A percentile compares a stretch with the other conserved stretches of the same genome.
Evolutionary conservation across 176 grass and related monocot genomes (phyloP).

Genomic region (Aegilops bicornis): DNA sequence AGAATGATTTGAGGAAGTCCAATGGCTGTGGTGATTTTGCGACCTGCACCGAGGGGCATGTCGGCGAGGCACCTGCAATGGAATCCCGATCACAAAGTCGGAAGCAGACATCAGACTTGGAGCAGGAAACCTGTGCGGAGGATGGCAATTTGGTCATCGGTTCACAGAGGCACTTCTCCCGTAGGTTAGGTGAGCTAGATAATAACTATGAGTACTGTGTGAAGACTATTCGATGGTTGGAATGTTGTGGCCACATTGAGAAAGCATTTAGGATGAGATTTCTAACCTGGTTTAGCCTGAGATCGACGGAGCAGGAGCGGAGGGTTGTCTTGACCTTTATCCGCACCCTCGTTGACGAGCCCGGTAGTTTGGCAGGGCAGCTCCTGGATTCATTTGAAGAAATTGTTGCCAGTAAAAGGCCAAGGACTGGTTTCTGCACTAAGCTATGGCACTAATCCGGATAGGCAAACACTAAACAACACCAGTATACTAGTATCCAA

Average conservation of each 20-base stretch:
- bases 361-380: constrained; percentile 76
- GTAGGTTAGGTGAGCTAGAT: constrained; percentile 66
- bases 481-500: constrained; percentile 9
- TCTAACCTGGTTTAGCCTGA: constrained; percentile 88
- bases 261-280: constrained; percentile 81
- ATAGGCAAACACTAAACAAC: neutral
- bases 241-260: constrained; percentile 65
- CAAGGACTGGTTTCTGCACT: constrained; percentile 59
- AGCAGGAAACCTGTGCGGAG: constrained; percentile 54
- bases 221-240: constrained; percentile 68
- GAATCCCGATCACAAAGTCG: constrained; percentile 62
- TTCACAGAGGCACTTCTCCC: constrained; percentile 48
- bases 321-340: constrained; percentile 84
- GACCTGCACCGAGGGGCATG: constrained; percentile 39
- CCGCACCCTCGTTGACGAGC: constrained; percentile 65
- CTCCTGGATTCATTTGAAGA: constrained; percentile 81
- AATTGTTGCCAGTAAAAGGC: constrained; percentile 66
- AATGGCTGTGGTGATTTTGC: constrained; percentile 58
- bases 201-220: constrained; percentile 86
- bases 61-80: constrained; percentile 46
- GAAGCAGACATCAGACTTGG: constrained; percentile 47
- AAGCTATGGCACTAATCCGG: constrained; percentile 75
- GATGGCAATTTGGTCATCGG: constrained; percentile 42
- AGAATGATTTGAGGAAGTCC: constrained; percentile 51
- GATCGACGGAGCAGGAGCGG: constrained; percentile 68